These are phyloP conservation scores for Scleromitrula shiraiana DNA, from an alignment of 2,329 filamentous ascomycete genomes.

Conservation along the genomic window DNA sequence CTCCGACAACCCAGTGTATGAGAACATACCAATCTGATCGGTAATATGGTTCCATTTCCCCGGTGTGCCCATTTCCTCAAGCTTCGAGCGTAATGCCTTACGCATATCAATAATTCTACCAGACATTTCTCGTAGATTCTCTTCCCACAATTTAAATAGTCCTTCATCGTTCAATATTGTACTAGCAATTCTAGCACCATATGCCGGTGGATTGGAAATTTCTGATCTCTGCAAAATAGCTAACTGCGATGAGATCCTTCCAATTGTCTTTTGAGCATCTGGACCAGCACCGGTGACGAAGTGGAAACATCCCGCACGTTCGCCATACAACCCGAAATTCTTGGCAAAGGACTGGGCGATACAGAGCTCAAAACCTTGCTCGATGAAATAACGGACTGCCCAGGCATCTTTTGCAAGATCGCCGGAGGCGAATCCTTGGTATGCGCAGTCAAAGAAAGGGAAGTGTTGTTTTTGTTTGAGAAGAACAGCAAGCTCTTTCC, in stretches of 20 bases:
- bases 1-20: constrained; percentile 75
- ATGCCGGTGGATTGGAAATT: constrained; percentile 93
- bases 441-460: constrained; percentile 97
- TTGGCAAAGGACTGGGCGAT: constrained; percentile 94
- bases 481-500: constrained; percentile 77
- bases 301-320: constrained; percentile 95
- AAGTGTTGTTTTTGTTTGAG: constrained; percentile 77
- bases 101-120: constrained; percentile 94
- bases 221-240: constrained; percentile 93
- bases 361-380: constrained; percentile 82
- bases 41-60: constrained; percentile 96
- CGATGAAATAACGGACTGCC: constrained; percentile 90
- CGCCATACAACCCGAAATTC: constrained; percentile 95
- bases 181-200: constrained; percentile 83
- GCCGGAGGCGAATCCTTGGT: constrained; percentile 95
- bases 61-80: constrained; percentile 79
- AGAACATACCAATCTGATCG: constrained; percentile 99
- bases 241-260: constrained; percentile 75
- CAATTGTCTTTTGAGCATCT: constrained; percentile 52
- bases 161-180: constrained; percentile 73
- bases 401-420: constrained; percentile 77
- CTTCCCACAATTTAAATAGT: constrained; percentile 83
- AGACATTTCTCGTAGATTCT: constrained; percentile 86
- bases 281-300: constrained; percentile 68
- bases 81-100: constrained; percentile 63